Evolutionary conservation across 345 rosid species (phyloP).

Genomic region (Crucihimalaya himalaica): DNA sequence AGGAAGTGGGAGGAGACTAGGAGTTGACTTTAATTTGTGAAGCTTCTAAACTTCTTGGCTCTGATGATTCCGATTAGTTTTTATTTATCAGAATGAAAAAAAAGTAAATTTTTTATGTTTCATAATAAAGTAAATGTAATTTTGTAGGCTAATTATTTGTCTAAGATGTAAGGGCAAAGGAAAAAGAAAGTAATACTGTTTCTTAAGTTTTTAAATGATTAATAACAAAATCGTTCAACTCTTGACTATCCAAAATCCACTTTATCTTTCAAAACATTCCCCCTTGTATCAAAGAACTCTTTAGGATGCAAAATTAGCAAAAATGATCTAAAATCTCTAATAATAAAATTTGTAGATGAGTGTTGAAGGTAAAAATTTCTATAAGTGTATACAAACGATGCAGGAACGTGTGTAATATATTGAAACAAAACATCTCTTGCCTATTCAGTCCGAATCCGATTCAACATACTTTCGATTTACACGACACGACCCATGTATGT

Average conservation of each 20-base stretch:
- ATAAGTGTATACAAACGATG: no score
- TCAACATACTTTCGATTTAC: not conserved
- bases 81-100: not conserved
- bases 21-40: conserved; percentile 8
- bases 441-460: not conserved
- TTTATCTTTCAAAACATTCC: conserved; percentile 40
- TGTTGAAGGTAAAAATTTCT: no score
- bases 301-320: conserved; percentile 12
- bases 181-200: not conserved
- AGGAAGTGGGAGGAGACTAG: not conserved
- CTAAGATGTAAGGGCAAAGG: not conserved
- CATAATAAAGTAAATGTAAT: not conserved
- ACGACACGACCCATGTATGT: no score
- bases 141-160: not conserved
- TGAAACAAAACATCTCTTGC: no score
- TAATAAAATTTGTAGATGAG: no score
- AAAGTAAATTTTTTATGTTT: not conserved
- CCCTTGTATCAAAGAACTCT: conserved; percentile 50
- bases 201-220: not conserved
- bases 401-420: no score
- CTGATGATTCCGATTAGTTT: not conserved
- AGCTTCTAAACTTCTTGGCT: conserved; percentile 11
- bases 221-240: not conserved
- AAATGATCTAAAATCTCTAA: no score
- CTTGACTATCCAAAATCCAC: conserved; percentile 50